Base-by-base conservation (phyloP, 108 stramenopile species). In the Discostella stelligeroides region DNA sequence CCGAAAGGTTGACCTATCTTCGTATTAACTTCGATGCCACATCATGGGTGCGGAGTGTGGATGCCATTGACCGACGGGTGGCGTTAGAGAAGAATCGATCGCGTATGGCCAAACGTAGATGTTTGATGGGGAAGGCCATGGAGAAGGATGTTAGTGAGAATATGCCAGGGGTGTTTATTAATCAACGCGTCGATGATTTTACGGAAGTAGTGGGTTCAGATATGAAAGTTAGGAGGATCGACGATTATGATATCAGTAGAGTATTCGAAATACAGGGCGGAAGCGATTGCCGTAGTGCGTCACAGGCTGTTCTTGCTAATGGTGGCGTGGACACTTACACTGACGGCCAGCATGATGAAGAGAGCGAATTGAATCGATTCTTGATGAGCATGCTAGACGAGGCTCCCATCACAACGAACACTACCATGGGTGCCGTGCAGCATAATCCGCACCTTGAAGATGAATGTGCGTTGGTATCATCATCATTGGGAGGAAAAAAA, bases 101-200 rank as follows among this genome's bases (percentile, higher is more conserved):
- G 4, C 70, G 88, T n/a, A 76, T 88, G 80, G 81, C 85, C 0
- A 76, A 80, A 21, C 61, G 94, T 38, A 89, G 88, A 64, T 39
- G 80, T 38, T 84, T 95, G 88, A 92, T 92, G 89, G 94, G 91
- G 8, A 80, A 79, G 55, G 94, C 94, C 11, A 83, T 92, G 30
- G 72, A 80, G 24, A 62, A 70, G 34, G 94, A 95, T 74, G 46
- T 72, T 12, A 73, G 54, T 37, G 85, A 86, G 17, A 72, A 68
- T 0, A 67, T 72, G 15, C 58, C 53, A 7, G 94, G 94, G 4
- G 89, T 95, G n/a, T 95, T 95, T 58, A 89, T 95, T 50, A 88
- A 91, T 40, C 75, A 85, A 17, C 60, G 13, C 41, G 61, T 45
- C 14, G 66, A 30, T 40, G 47, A 49, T 11, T 17, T 30, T 25